These are phyloP conservation scores for Pleurostoma richardsiae DNA, from an alignment of 2,329 filamentous ascomycete species.

Conservation along the genomic window DNA sequence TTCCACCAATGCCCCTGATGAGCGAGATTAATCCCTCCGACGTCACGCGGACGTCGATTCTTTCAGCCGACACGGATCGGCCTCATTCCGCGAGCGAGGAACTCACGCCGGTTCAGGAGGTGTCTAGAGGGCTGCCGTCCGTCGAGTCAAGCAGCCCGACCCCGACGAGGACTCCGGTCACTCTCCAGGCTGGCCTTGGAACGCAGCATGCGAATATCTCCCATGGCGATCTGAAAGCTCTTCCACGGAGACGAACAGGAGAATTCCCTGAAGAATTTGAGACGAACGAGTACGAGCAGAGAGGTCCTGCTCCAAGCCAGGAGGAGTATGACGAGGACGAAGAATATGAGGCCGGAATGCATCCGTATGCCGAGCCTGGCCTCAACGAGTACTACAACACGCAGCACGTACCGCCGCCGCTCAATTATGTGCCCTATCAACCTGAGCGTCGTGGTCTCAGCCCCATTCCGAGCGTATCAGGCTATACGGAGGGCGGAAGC, in stretches of 20 bases:
- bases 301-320: conserved; percentile 25
- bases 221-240: conserved; percentile 51
- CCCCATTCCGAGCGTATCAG: conserved; percentile 88
- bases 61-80: conserved; percentile 74
- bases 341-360: conserved; percentile 38
- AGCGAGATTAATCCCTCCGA: conserved; percentile 85
- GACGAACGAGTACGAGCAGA: conserved; percentile 38
- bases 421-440: conserved; percentile 64
- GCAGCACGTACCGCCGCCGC: conserved; percentile 59
- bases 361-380: conserved; percentile 33
- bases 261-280: conserved; percentile 43
- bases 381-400: conserved; percentile 48
- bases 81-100: conserved; percentile 64
- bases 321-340: conserved; percentile 32
- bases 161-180: conserved; percentile 48
- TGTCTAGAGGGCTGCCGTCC: conserved; percentile 57
- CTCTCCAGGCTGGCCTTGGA: conserved; percentile 52
- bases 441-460: conserved; percentile 70
- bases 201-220: conserved; percentile 63
- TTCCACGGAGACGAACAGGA: conserved; percentile 41
- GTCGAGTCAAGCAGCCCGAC: conserved; percentile 58
- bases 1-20: conserved; percentile 79
- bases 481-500: conserved; percentile 68
- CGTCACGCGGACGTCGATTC: conserved; percentile 78
- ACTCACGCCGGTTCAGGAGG: conserved; percentile 56